Conservation (phyloP, 805 yeast species). For the Cyberlindnera sargentensis region DNA sequence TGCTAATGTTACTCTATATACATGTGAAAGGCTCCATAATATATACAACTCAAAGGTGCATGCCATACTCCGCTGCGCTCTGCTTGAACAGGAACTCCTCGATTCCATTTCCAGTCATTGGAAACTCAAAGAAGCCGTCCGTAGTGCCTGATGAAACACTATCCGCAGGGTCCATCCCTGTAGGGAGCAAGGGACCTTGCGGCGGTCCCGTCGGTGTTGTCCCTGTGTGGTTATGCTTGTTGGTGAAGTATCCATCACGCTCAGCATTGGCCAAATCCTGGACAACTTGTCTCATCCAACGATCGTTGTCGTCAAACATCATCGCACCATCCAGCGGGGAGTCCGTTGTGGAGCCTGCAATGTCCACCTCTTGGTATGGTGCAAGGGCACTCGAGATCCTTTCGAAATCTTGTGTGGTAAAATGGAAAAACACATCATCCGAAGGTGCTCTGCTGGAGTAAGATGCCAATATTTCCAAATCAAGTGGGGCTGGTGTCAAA, state of each 20-base stretch:
- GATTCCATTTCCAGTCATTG: neutral
- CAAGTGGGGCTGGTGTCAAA: conserved; percentile 1
- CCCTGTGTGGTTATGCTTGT: no score
- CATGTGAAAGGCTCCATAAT: no score
- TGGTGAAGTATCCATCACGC: neutral
- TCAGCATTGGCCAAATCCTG: conserved; percentile 4
- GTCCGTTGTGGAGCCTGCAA: neutral
- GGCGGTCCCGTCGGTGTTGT: no score
- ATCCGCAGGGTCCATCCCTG: no score
- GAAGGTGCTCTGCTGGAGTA: conserved; percentile 2
- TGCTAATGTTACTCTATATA: no score
- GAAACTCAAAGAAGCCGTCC: no score
- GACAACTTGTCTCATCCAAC: conserved; percentile 20
- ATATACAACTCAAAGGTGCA: neutral
- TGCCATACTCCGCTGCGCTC: neutral
- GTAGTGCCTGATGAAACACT: no score
- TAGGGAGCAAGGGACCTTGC: no score
- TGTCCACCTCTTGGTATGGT: conserved; percentile 7
- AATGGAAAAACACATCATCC: conserved; percentile 16
- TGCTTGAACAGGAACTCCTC: neutral
- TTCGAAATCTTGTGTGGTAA: conserved; percentile 8
- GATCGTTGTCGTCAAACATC: conserved; percentile 13
- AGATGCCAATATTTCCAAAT: conserved; percentile 7
- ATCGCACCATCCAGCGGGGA: conserved; percentile 6
- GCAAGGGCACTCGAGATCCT: conserved; percentile 4